These are phyloP conservation scores for Colletotrichum lupini DNA, from an alignment of 2,329 filamentous ascomycete genomes.

Conservation along the genomic window DNA sequence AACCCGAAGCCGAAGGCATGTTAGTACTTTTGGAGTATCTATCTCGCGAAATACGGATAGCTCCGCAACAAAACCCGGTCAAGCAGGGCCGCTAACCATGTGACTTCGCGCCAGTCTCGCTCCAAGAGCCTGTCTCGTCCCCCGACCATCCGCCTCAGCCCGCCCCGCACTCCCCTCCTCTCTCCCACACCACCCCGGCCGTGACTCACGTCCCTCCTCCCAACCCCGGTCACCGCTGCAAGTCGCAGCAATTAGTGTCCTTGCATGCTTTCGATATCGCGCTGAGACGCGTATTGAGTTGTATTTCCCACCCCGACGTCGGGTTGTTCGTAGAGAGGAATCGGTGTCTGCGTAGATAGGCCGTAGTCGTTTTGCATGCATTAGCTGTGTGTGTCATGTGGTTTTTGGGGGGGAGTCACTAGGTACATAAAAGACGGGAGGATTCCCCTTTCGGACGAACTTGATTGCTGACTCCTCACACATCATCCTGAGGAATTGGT, in stretches of 20 bases:
- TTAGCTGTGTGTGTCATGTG: background rate
- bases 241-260: background rate
- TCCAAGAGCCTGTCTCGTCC: slow-evolving; percentile 1
- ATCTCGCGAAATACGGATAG: too few relatives aligned
- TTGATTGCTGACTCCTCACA: slow-evolving; percentile 12
- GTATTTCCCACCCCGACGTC: background rate
- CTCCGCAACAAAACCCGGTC: background rate
- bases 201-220: slow-evolving; percentile 41
- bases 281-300: background rate
- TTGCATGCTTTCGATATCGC: background rate
- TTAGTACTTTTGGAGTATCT: background rate
- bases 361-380: background rate
- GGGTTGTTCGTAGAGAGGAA: background rate
- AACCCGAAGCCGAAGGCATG: background rate
- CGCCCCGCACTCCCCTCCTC: background rate
- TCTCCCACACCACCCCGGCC: slow-evolving; percentile 24
- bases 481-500: background rate
- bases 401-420: slow-evolving; percentile 6
- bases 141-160: background rate
- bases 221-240: background rate
- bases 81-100: slow-evolving; percentile 36
- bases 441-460: slow-evolving; percentile 11
- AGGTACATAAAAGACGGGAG: slow-evolving; percentile 24
- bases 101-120: slow-evolving; percentile 46
- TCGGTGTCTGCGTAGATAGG: background rate